Base-by-base conservation (phyloP, 2,329 filamentous ascomycete species). In the Hymenoscyphus fructigenus region DNA sequence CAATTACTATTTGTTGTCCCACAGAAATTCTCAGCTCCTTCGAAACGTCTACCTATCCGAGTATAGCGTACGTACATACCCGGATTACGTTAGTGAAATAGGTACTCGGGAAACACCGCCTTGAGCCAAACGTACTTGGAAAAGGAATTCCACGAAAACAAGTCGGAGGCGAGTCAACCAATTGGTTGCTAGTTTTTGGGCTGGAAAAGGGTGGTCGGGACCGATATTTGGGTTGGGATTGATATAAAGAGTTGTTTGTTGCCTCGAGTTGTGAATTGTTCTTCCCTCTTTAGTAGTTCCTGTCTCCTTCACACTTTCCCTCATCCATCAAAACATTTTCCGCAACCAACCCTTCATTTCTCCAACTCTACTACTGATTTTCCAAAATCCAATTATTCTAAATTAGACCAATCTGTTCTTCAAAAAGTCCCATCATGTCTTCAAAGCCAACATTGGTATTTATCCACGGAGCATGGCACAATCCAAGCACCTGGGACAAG, bases 401-500 rank as follows among this genome's bases (percentile, higher is more conserved):
- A 2, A 44, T 44, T 44, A 6, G 17, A n/a, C n/a, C 41, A 20
- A n/a, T 23, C 6, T 9, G 12, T 26, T 23, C 44, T 2, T 50
- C 44, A 26, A 23, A 50, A 14, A 12, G 6, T 0, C 6, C 12
- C 29, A 63, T 29, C 10, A 70, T 70, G 68, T 65, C 66, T 36
- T 3, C 26, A 28, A 70, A 69, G 34, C 76, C 78, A 53, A 78
- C 77, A 10, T 70, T 84, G 0, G 65, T 85, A 63, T 77, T 84
- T 23, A 75, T 85, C 0, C 81, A 77, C 1, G 82, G 82, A 5
- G 76, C 80, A 29, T 84, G 82, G 82, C 82, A 84, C 63, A 69
- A 65, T 26, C 70, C 71, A 7, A 75, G 72, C 23, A 73, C 74
- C 55, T 80, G 77, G 77, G 73, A 78, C 60, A 73, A 72, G 61